phyloP scores from a whole-genome alignment of 1,284 basidiomycete genomes.

The Apiotrichum montevideense region DNA sequence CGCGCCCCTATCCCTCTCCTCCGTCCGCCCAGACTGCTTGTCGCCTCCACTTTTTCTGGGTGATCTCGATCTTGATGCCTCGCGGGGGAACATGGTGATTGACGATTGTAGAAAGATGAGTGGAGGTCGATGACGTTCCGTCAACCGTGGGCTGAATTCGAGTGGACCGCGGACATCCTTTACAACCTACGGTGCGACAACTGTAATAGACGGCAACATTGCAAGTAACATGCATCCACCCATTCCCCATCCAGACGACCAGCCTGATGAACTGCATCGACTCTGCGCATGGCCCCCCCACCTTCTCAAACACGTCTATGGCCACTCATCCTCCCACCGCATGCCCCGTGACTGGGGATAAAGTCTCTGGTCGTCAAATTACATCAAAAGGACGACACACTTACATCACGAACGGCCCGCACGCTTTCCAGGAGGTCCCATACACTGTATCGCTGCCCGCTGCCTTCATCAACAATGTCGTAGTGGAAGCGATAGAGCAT shows the following conservation, averaged over 20 bases:
- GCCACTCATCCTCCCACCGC: constrained; percentile 16
- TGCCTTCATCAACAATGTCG: constrained; percentile 1
- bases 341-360: constrained; percentile 5
- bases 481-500: constrained; percentile 17
- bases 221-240: too few relatives aligned
- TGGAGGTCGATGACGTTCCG: too few relatives aligned
- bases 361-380: constrained; percentile 3
- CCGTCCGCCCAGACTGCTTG: not conserved
- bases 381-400: not conserved
- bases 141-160: too few relatives aligned
- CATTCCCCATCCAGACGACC: too few relatives aligned
- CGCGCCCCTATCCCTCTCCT: not conserved
- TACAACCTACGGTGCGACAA: too few relatives aligned
- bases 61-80: not conserved
- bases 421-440: constrained; percentile 14
- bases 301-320: not conserved
- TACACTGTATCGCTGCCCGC: constrained; percentile 2
- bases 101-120: too few relatives aligned
- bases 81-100: too few relatives aligned
- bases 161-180: too few relatives aligned
- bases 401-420: constrained; percentile 14
- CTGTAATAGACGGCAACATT: too few relatives aligned
- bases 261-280: too few relatives aligned
- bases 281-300: too few relatives aligned
- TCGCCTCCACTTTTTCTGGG: not conserved